Percentiles rank a stretch among this genome's conserved stretches.
Evolutionary conservation across 306 rosid species (phyloP).

Genomic region (Adenanthera pavonina): DNA sequence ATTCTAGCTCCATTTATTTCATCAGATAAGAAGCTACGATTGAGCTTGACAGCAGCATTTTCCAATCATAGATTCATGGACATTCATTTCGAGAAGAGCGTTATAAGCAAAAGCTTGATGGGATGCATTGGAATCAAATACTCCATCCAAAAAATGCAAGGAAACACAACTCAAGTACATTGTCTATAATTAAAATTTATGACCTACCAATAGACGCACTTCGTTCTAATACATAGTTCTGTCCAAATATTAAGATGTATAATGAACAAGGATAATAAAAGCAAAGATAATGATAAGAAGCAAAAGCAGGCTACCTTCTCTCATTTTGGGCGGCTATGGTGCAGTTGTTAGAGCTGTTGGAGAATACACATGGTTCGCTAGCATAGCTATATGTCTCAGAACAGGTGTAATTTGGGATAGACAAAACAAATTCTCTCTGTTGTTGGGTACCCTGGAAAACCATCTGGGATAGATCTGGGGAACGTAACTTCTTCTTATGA

Average conservation of each 20-base stretch:
- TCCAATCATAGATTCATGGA: constrained; percentile 1
- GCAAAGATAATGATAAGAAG: constrained; percentile 10
- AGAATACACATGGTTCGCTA: constrained; percentile 40
- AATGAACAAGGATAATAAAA: constrained; percentile 8
- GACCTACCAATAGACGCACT: constrained; percentile 21
- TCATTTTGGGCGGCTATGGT: constrained; percentile 35
- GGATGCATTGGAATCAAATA: constrained; percentile 13
- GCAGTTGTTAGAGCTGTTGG: constrained; percentile 41
- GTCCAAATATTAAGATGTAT: neutral
- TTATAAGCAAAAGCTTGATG: neutral
- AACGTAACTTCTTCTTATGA: constrained; percentile 55
- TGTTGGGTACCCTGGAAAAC: constrained; percentile 40
- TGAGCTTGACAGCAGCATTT: neutral
- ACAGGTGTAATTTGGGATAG: constrained; percentile 51
- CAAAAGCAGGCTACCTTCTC: constrained; percentile 43
- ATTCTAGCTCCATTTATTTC: neutral
- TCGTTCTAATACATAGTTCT: constrained; percentile 1
- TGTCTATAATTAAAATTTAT: neutral
- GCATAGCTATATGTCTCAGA: constrained; percentile 47
- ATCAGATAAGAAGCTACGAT: neutral
- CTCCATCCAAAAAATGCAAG: constrained; percentile 27
- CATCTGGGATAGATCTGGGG: constrained; percentile 50
- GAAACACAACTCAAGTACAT: constrained; percentile 6
- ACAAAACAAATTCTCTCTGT: constrained; percentile 42
- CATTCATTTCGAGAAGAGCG: neutral